These are phyloP conservation scores for Colletotrichum simmondsii DNA, from an alignment of 2,329 filamentous ascomycete species.

Conservation along the genomic window DNA sequence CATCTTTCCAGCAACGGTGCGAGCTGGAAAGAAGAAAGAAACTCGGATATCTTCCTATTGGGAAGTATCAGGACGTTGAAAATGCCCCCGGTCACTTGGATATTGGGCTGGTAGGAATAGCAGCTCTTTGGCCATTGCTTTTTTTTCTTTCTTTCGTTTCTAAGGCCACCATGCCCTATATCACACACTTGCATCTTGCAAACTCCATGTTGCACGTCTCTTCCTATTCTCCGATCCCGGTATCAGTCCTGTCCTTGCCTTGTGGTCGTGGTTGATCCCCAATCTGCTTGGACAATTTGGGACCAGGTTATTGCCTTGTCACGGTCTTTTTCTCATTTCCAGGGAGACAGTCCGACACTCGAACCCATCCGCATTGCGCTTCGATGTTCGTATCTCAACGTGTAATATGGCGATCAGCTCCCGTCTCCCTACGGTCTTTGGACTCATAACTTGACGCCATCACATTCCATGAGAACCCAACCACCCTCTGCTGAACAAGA, in stretches of 20 bases:
- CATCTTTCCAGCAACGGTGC: background rate
- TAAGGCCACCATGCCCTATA: slow-evolving; percentile 19
- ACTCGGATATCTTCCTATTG: no score
- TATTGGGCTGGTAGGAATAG: slow-evolving; percentile 2
- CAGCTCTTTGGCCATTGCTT: slow-evolving; percentile 8
- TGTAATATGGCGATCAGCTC: background rate
- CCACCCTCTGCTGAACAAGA: background rate
- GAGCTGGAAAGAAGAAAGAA: background rate
- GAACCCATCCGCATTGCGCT: background rate
- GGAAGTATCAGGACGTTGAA: background rate
- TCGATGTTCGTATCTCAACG: background rate
- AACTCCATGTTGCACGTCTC: background rate
- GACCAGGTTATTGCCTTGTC: background rate
- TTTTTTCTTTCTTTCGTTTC: slow-evolving; percentile 18
- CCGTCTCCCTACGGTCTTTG: background rate
- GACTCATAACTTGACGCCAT: background rate
- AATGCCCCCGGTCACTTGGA: background rate
- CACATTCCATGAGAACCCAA: background rate
- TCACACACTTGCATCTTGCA: background rate
- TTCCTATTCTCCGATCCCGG: background rate
- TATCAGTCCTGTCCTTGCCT: background rate
- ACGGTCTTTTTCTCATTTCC: background rate
- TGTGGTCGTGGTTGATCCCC: background rate
- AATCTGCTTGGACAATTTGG: background rate
- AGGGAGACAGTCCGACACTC: background rate